Conservation (phyloP, 306 rosid species). For the Malus sylvestris region DNA sequence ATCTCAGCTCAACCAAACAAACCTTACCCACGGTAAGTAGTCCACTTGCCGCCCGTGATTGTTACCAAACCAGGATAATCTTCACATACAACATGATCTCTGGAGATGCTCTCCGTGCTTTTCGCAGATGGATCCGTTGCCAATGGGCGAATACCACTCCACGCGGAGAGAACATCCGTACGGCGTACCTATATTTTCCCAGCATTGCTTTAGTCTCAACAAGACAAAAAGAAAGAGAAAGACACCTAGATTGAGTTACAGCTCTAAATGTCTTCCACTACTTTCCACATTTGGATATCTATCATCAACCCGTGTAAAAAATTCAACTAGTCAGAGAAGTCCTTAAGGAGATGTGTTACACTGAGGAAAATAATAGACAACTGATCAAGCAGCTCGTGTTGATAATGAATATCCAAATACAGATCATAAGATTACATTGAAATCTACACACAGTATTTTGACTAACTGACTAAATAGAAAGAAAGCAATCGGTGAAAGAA, state of each 20-base stretch:
- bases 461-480: neutral
- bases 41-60: conserved; percentile 99
- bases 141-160: conserved; percentile 99
- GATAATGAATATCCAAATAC: neutral
- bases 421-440: neutral
- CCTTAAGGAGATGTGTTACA: neutral
- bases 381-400: neutral
- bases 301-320: neutral
- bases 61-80: conserved; percentile 98
- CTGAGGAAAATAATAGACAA: neutral
- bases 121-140: conserved; percentile 85
- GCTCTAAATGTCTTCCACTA: neutral
- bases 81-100: conserved; percentile 99
- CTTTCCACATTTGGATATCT: neutral
- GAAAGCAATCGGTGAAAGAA: neutral
- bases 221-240: conserved; percentile 14
- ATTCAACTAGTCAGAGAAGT: neutral
- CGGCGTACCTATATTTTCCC: conserved; percentile 74
- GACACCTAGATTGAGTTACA: conserved; percentile 17
- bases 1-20: conserved; percentile 16
- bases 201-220: conserved; percentile 21
- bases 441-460: neutral
- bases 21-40: conserved; percentile 91
- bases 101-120: conserved; percentile 82
- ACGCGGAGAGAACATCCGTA: conserved; percentile 90